Evolutionary conservation across 768 basidiomycete species (phyloP).

Genomic region (Calocybe cyanea): DNA sequence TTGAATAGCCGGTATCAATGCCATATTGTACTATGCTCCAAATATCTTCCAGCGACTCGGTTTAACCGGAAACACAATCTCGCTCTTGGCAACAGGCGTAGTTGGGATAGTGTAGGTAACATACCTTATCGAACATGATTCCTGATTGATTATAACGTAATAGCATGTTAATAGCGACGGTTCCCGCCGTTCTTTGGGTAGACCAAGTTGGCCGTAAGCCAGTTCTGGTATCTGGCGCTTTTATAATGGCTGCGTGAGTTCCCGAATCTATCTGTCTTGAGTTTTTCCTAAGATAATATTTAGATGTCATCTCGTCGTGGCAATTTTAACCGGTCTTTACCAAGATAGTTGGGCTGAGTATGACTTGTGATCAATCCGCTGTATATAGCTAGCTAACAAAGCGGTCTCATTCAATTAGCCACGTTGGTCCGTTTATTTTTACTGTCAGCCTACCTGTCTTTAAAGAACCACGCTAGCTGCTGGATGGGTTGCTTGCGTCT

Average conservation of each 20-base stretch:
- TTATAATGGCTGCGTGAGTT: constrained; percentile 61
- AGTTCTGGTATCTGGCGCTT: constrained; percentile 67
- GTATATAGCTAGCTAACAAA: neutral
- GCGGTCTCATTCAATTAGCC: constrained; percentile 22
- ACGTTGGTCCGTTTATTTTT: constrained; percentile 21
- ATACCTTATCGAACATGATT: neutral
- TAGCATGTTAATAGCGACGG: constrained; percentile 73
- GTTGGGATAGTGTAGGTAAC: constrained; percentile 68
- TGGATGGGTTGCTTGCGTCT: constrained; percentile 67
- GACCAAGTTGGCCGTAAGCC: constrained; percentile 76
- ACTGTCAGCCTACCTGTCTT: neutral
- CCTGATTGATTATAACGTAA: neutral
- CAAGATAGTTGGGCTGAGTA: constrained; percentile 50
- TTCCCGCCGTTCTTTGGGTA: constrained; percentile 80
- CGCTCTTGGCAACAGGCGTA: constrained; percentile 56
- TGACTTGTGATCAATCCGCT: constrained; percentile 17
- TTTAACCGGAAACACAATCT: constrained; percentile 56
- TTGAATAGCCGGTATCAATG: constrained; percentile 55
- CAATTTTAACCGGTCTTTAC: constrained; percentile 58
- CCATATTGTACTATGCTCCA: constrained; percentile 75
- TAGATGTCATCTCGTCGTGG: constrained; percentile 69
- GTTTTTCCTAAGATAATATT: neutral
- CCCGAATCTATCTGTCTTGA: constrained; percentile 9
- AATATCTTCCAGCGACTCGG: constrained; percentile 62
- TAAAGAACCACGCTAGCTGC: constrained; percentile 35